phyloP scores from a whole-genome alignment of 2,329 filamentous ascomycete species.

The Trichoderma sp. region DNA sequence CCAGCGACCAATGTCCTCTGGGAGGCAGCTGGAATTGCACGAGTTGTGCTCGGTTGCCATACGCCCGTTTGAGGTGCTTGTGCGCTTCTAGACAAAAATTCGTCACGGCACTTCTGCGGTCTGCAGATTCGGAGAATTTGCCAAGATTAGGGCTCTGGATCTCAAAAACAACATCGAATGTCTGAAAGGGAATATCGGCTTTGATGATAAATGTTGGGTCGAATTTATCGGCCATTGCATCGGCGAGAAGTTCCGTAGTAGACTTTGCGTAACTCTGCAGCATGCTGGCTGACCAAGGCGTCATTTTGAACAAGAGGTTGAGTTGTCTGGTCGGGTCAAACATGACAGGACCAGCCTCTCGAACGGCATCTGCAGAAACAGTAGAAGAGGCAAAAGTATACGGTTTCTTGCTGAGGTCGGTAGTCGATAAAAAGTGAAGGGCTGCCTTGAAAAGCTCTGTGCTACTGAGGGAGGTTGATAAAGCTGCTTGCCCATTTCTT shows the following conservation, averaged over 20 bases:
- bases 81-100: conserved; percentile 61
- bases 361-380: conserved; percentile 39
- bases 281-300: conserved; percentile 73
- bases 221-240: conserved; percentile 76
- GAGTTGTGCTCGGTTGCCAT: conserved; percentile 72
- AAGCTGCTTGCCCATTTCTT: conserved; percentile 66
- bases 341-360: conserved; percentile 64
- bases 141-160: conserved; percentile 38
- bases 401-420: conserved; percentile 70
- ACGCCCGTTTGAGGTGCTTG: conserved; percentile 65
- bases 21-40: conserved; percentile 58
- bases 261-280: conserved; percentile 74
- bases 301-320: conserved; percentile 92
- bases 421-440: conserved; percentile 80
- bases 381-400: conserved; percentile 50
- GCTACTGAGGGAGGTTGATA: conserved; percentile 81
- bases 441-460: conserved; percentile 94
- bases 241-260: conserved; percentile 74
- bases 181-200: conserved; percentile 55
- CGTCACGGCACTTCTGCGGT: conserved; percentile 48
- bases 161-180: conserved; percentile 53
- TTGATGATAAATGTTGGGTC: conserved; percentile 77
- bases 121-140: conserved; percentile 35
- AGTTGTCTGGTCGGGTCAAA: conserved; percentile 74
- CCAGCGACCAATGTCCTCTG: conserved; percentile 36